A percentile compares a stretch with the other conserved stretches of the same genome.
Evolutionary conservation across 495 filamentous ascomycete species (phyloP).

Genomic region (Poronia punctata): DNA sequence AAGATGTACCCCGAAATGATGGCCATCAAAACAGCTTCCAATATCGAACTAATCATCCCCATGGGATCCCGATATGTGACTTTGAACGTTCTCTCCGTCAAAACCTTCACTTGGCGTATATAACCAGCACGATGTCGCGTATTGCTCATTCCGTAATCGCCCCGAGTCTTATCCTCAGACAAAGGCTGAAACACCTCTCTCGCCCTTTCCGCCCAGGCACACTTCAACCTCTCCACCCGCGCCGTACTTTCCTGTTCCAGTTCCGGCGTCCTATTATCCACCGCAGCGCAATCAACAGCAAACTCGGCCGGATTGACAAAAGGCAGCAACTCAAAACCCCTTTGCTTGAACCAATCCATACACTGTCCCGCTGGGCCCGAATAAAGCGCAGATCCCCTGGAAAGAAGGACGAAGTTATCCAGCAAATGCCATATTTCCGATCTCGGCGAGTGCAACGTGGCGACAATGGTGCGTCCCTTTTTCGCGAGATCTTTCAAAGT

Average conservation of each 20-base stretch:
- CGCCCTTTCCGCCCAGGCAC: conserved; percentile 42
- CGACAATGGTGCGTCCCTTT: conserved; percentile 63
- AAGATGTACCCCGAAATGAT: conserved; percentile 68
- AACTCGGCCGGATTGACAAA: conserved; percentile 73
- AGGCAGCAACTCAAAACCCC: conserved; percentile 50
- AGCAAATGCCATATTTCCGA: conserved; percentile 73
- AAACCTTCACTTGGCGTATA: conserved; percentile 51
- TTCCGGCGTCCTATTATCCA: conserved; percentile 58
- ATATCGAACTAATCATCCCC: conserved; percentile 57
- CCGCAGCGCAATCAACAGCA: conserved; percentile 61
- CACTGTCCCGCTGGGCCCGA: conserved; percentile 48
- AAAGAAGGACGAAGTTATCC: conserved; percentile 58
- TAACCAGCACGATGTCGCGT: conserved; percentile 36
- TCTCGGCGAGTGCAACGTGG: conserved; percentile 66
- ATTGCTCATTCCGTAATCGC: conserved; percentile 3
- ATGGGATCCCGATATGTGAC: conserved; percentile 65
- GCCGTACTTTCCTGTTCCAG: conserved; percentile 49
- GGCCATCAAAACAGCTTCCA: conserved; percentile 59
- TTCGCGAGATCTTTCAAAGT: conserved; percentile 58
- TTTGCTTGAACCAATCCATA: conserved; percentile 50
- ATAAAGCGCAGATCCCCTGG: conserved; percentile 57
- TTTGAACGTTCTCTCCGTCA: conserved; percentile 58
- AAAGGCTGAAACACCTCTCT: conserved; percentile 14
- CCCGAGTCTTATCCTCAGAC: conserved; percentile 4
- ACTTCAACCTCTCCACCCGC: conserved; percentile 49